Evolutionary conservation across 2,329 filamentous ascomycete genomes (phyloP), one percentile per base, ranked within the genome.

Genomic region (Grosmannia huntii): DNA sequence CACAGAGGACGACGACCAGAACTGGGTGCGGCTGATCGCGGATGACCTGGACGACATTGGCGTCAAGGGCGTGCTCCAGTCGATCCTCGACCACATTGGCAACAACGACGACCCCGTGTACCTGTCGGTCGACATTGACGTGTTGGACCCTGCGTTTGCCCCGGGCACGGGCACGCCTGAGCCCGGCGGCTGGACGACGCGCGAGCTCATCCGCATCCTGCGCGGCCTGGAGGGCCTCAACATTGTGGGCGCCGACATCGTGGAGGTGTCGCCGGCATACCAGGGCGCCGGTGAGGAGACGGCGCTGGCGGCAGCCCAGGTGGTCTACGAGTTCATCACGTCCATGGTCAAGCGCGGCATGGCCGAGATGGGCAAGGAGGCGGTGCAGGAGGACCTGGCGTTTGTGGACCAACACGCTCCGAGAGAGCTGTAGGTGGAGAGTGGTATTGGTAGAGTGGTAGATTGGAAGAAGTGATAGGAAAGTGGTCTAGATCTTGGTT

Each of bases 1-100:
- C 69, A 82, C 85, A 21, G 83, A 86, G 64, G 89, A 95, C 65
- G 82, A 76, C 38, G 68, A 79, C 59, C 88, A 95, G 72, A 88
- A 87, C 61, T 95, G 90, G 80, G 71, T 87, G 60, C 84, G 89
- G 16, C 87, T 95, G 64, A 79, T 82, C n/a, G 82, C 87, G 11
- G 89, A 95, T 69, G 90, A 95, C 64, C 90, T 96, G 60, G 90
- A 96, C 69, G 89, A 91, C 31, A 71, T 94, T 11, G 90, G 90
- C 19, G 89, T 83, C 0, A 73, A 76, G 61, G 89, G 87, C 2
- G 78, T 96, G 60, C 79, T 91, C 19, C 73, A 82, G 23, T 73
- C 75, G 48, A 95, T 96, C 67, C 75, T 95, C 68, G 70, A 79
- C 7, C 79, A 83, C 1, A 83, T 95, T 5, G 89, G 89, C 1